These are phyloP conservation scores for Aspergillus cejpii DNA, from an alignment of 2,329 filamentous ascomycete species.

Conservation along the genomic window DNA sequence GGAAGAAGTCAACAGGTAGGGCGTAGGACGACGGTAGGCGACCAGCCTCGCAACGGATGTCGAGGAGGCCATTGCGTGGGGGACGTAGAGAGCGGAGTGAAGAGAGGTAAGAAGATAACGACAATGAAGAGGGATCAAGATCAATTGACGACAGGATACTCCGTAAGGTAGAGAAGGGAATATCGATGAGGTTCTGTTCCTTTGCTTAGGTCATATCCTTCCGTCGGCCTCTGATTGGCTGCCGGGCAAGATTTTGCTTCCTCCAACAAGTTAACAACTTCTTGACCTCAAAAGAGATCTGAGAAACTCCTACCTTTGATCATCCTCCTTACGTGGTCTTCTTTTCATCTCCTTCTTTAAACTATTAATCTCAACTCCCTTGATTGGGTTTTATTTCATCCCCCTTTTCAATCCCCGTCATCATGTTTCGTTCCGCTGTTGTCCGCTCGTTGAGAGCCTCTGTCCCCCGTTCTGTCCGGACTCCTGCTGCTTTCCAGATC, in stretches of 20 bases:
- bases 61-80: conserved; percentile 40
- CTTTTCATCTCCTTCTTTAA: conserved; percentile 11
- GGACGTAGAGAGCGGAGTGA: conserved; percentile 6
- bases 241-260: conserved; percentile 31
- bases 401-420: conserved; percentile 30
- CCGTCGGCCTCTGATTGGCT: conserved; percentile 36
- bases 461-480: conserved; percentile 47
- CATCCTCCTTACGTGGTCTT: conserved; percentile 9
- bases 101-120: conserved; percentile 10
- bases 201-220: conserved; percentile 39
- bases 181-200: conserved; percentile 16
- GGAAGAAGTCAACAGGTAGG: conserved; percentile 25
- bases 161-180: conserved; percentile 13
- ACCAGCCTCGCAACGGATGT: conserved; percentile 41
- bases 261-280: no score
- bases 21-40: conserved; percentile 36
- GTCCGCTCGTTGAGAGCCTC: conserved; percentile 65
- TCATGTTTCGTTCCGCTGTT: conserved; percentile 85
- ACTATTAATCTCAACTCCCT: conserved; percentile 10
- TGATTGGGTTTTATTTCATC: conserved; percentile 2
- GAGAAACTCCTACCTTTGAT: no score
- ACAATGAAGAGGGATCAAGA: conserved; percentile 13
- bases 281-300: conserved; percentile 16
- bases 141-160: conserved; percentile 15
- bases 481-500: conserved; percentile 54